Evolutionary conservation across 805 yeast species (phyloP), one percentile per base, ranked within the genome.

Genomic region (Vanderwaltozyma tropicalis): DNA sequence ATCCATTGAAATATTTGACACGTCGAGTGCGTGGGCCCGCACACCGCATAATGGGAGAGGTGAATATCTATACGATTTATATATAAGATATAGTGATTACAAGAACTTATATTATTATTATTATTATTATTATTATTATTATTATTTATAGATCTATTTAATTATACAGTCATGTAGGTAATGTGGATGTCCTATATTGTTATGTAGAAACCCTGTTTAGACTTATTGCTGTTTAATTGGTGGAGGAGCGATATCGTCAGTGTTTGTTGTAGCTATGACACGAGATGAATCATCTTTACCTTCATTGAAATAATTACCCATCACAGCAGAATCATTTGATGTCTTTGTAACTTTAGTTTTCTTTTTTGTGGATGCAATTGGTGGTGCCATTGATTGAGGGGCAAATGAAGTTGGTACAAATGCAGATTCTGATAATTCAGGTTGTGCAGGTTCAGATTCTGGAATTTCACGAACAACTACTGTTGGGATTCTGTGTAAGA

Each of bases 401-500:
- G n/a, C n/a, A n/a, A n/a, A n/a, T n/a, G n/a, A n/a, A n/a, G n/a
- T n/a, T n/a, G n/a, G n/a, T n/a, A n/a, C n/a, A 39, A 48, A 47
- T 4, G 54, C 41, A 8, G 43, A 33, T 20, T 41, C 45, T 11
- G 53, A 46, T 9, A 38, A 24, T 31, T 28, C 31, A 21, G 32
- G 37, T 26, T n/a, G 34, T 22, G 17, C 35, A 36, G 11, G 42
- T 12, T 19, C 30, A 3, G 38, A 26, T 12, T 28, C 18, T 26
- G 32, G 32, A n/a, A 15, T 19, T 11, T 22, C 22, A 9, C 18
- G 10, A 5, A 14, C 21, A 26, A 10, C 3, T 5, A 54, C 56
- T 1, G 76, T 74, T 1, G 97, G 96, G n/a, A 84, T 61, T 42
- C 92, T 66, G 55, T 89, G 97, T 35, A 89, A 64, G 36, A 82